These are phyloP conservation scores for Colletotrichum sp. DNA, from an alignment of 2,329 filamentous ascomycete genomes.

Conservation along the genomic window DNA sequence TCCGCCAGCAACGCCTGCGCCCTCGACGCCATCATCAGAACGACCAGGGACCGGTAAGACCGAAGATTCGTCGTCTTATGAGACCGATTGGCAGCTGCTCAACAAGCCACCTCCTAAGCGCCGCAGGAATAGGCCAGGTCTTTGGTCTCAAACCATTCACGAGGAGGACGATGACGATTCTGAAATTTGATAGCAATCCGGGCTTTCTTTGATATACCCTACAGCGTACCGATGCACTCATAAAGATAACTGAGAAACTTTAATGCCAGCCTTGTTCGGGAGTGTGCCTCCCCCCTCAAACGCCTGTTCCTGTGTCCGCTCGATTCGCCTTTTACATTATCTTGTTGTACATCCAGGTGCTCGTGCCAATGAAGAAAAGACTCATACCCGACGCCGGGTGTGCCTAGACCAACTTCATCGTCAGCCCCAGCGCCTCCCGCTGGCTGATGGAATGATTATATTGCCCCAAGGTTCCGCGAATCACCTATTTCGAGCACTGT, in stretches of 20 bases:
- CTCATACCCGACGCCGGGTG: neutral
- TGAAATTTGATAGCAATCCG: constrained; percentile 32
- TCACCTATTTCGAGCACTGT: neutral
- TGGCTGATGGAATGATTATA: neutral
- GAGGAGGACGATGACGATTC: constrained; percentile 74
- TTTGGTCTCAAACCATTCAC: constrained; percentile 71
- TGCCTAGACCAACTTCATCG: neutral
- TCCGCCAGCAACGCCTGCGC: constrained; percentile 13
- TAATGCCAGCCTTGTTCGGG: constrained; percentile 11
- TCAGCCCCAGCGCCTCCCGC: neutral
- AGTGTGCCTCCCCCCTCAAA: constrained; percentile 1
- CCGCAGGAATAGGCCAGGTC: constrained; percentile 47
- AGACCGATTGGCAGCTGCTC: constrained; percentile 39
- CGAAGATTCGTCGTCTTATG: constrained; percentile 32
- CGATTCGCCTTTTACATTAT: neutral
- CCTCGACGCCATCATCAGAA: constrained; percentile 39
- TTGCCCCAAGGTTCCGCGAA: neutral
- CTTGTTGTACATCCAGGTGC: neutral
- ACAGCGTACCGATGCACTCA: neutral
- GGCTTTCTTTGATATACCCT: neutral
- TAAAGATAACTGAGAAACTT: neutral
- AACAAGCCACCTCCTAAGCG: constrained; percentile 39
- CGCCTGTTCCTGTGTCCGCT: constrained; percentile 12
- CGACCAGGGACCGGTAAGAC: constrained; percentile 20
- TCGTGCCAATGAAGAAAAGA: neutral